Base-by-base conservation (phyloP, 2,329 filamentous ascomycete genomes). In the Aspergillus vadensis region DNA sequence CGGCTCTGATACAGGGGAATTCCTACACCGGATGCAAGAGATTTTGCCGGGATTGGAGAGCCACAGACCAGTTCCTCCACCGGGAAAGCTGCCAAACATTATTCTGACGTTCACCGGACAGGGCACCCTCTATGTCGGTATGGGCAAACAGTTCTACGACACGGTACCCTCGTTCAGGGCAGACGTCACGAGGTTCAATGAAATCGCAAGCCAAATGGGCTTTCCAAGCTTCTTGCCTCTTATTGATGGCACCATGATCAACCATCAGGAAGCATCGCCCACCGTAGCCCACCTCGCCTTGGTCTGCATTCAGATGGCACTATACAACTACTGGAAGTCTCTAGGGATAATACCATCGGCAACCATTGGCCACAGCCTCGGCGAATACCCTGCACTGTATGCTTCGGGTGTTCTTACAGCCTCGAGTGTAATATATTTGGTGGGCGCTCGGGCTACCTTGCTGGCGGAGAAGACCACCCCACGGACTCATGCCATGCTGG, bases 261-360 rank as follows among this genome's bases (percentile, higher is more conserved):
- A 72, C 30, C 32, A 55, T 9, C 67, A 72, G 44, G 66, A 72
- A 23, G 54, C 73, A 14, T 68, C 68, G 21, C 73, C 73, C 2
- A 64, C 71, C 17, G 60, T 44, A 19, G 38, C 47, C 0, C 59
- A 64, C 70, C 4, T 73, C 6, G 69, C 71, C 1, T 74, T 79
- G 58, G 69, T 79, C 3, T 73, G 71, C 25, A 63, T 78, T n/a
- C 74, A 80, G 43, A 78, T 80, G 62, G 76, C 77, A 3, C 65
- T 79, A 15, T 70, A 68, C 12, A 65, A 68, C 17, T 69, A 77
- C 3, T 78, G 75, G 76, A 59, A 61, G 2, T 72, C 74, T 1
- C 73, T 73, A 68, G 74, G 74, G 4, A 57, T 78, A n/a, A 69
- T 58, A 4, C 76, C 78, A 36, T 75, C 73, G 15, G 76, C 74